Evolutionary conservation across 1,139 yeast species (phyloP).

Genomic region (Blastobotrys raffinosifermentans): DNA sequence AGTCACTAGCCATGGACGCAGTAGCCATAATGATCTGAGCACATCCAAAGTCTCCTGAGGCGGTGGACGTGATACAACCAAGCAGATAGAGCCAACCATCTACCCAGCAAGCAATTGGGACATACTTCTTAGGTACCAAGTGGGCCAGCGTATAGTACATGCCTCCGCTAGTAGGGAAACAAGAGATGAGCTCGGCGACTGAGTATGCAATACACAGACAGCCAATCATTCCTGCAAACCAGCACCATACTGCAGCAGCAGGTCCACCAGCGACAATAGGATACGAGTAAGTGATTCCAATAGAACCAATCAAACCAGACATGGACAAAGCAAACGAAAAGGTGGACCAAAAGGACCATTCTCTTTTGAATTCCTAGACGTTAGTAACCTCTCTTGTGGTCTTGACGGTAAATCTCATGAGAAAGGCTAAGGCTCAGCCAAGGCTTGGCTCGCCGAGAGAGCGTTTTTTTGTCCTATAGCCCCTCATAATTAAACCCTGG

Average conservation of each 20-base stretch:
- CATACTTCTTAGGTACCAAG: constrained; percentile 45
- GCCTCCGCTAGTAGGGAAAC: constrained; percentile 70
- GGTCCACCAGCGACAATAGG: constrained; percentile 48
- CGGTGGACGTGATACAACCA: constrained; percentile 40
- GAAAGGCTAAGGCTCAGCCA: background rate
- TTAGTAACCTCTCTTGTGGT: constrained; percentile 10
- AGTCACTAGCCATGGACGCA: constrained; percentile 35
- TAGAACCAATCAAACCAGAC: constrained; percentile 48
- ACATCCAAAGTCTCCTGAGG: constrained; percentile 30
- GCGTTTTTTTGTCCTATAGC: constrained; percentile 3
- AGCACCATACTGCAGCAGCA: constrained; percentile 37
- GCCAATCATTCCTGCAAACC: constrained; percentile 45
- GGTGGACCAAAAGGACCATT: constrained; percentile 47
- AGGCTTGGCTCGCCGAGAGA: constrained; percentile 15
- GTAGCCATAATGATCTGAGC: constrained; percentile 37
- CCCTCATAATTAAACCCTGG: background rate
- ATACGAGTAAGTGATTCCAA: constrained; percentile 43
- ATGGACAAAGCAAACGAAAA: constrained; percentile 45
- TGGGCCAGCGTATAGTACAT: constrained; percentile 50
- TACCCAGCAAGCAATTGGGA: constrained; percentile 41
- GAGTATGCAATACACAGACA: constrained; percentile 44
- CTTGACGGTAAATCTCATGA: background rate
- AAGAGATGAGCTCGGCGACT: constrained; percentile 55
- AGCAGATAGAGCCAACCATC: constrained; percentile 41
- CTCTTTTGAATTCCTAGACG: constrained; percentile 38